Percentiles rank a stretch among this genome's conserved stretches.
These are phyloP conservation scores for Coffea humblotiana DNA, from an alignment of 305 asterid genomes.

Conservation along the genomic window DNA sequence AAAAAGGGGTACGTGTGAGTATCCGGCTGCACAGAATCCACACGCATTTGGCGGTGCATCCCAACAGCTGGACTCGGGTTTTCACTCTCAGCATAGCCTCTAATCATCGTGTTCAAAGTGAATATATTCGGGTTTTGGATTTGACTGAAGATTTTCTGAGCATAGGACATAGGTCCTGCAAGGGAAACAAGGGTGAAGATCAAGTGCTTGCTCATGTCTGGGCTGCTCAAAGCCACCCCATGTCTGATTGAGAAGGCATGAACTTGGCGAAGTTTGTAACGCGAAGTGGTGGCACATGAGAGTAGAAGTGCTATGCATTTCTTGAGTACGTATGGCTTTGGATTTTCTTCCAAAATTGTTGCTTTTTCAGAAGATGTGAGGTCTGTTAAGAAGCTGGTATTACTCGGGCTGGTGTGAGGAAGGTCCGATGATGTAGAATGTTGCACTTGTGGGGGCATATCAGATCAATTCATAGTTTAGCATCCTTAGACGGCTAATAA, in stretches of 20 bases:
- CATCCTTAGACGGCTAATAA: too few relatives aligned
- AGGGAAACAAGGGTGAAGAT: slow-evolving; percentile 59
- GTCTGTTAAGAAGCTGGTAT: not conserved
- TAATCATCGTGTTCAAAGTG: slow-evolving; percentile 85
- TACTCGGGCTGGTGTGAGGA: not conserved
- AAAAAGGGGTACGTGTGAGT: slow-evolving; percentile 85
- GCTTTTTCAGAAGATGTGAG: not conserved
- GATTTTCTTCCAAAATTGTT: slow-evolving; percentile 20
- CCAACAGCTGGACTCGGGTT: slow-evolving; percentile 70
- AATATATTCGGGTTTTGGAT: slow-evolving; percentile 66
- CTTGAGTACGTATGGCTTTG: slow-evolving; percentile 53
- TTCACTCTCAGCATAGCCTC: slow-evolving; percentile 85
- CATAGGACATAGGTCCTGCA: slow-evolving; percentile 67
- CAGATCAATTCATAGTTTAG: not conserved
- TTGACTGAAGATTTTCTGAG: slow-evolving; percentile 51
- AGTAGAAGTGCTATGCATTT: slow-evolving; percentile 78
- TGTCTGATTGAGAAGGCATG: slow-evolving; percentile 81
- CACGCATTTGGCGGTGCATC: slow-evolving; percentile 45
- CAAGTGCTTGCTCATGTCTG: slow-evolving; percentile 71
- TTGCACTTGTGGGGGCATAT: not conserved
- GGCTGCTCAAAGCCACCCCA: slow-evolving; percentile 55
- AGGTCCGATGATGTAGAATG: not conserved
- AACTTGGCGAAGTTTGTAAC: slow-evolving; percentile 58
- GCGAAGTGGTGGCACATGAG: slow-evolving; percentile 62
- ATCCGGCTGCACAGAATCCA: slow-evolving; percentile 47